Evolutionary conservation across 352 stramenopile species (phyloP).

Genomic region (Pythium sp.): DNA sequence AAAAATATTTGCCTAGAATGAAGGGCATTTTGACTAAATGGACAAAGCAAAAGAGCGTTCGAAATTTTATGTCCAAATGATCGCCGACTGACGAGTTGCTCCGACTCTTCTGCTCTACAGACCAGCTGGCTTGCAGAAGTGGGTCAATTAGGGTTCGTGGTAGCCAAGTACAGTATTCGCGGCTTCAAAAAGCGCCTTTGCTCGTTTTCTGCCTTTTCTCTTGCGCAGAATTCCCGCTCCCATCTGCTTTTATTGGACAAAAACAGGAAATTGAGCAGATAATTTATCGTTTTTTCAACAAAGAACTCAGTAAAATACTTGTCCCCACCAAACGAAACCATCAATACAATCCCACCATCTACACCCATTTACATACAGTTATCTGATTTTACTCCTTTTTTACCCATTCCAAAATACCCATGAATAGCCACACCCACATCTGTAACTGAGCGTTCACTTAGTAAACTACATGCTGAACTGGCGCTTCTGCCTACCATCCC

Average conservation of each 20-base stretch:
- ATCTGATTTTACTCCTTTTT: background rate
- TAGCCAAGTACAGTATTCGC: background rate
- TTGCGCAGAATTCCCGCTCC: slow-evolving; percentile 1
- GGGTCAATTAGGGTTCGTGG: background rate
- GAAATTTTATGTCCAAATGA: slow-evolving; percentile 7
- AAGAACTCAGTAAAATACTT: background rate
- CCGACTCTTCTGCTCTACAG: slow-evolving; percentile 11
- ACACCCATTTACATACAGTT: background rate
- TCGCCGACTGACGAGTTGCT: slow-evolving; percentile 4
- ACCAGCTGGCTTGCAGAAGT: background rate
- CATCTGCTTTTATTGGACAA: background rate
- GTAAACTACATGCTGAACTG: slow-evolving; percentile 10
- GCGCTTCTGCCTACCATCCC: background rate
- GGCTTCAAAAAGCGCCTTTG: background rate
- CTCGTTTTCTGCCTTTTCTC: background rate
- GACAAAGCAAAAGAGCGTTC: slow-evolving; percentile 7
- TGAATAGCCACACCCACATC: background rate
- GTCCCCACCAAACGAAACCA: background rate
- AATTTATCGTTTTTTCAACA: background rate
- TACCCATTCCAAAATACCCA: background rate
- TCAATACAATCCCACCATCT: background rate
- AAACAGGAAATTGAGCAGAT: background rate
- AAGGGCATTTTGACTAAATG: slow-evolving; percentile 3
- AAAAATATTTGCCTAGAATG: background rate
- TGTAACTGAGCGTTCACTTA: background rate